phyloP scores from a whole-genome alignment of 1,139 yeast species.

The Candida sp. region DNA sequence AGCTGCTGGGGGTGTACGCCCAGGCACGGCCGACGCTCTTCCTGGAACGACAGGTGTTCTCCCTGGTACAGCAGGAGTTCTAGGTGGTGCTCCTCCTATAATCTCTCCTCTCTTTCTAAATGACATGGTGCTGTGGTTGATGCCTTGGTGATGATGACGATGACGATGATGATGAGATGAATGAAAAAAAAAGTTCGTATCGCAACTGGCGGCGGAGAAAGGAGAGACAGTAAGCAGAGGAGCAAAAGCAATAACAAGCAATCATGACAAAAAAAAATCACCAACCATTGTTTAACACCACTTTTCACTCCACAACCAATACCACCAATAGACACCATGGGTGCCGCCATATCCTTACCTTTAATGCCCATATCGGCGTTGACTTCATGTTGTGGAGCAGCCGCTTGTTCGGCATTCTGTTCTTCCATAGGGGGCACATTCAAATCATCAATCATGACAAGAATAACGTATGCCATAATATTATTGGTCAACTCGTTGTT shows the following conservation, averaged over 20 bases:
- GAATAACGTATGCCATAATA: constrained; percentile 84
- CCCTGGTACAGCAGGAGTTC: constrained; percentile 16
- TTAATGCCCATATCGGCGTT: constrained; percentile 62
- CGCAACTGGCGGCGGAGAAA: not conserved
- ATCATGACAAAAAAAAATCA: not conserved
- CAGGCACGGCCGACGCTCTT: constrained; percentile 5
- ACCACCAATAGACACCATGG: constrained; percentile 55
- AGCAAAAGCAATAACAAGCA: not conserved
- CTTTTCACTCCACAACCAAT: not conserved
- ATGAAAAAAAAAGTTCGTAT: constrained; percentile 2
- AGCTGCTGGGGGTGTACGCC: not conserved
- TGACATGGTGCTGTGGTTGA: constrained; percentile 44
- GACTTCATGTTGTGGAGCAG: constrained; percentile 87
- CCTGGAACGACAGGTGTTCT: constrained; percentile 15
- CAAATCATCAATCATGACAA: constrained; percentile 65
- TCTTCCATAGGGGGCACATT: constrained; percentile 63
- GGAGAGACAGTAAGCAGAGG: not conserved
- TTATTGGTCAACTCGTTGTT: constrained; percentile 78
- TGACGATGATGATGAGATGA: not conserved
- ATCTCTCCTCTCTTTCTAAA: constrained; percentile 75
- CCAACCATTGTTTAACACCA: not conserved
- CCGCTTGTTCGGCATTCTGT: constrained; percentile 75
- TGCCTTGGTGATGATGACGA: not conserved
- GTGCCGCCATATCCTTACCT: constrained; percentile 81
- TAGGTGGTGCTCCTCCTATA: constrained; percentile 34